Percentiles rank a stretch among this genome's conserved stretches.
Evolutionary conservation across 257 asterid species (phyloP).

Genomic region (Gynochthodes officinalis): DNA sequence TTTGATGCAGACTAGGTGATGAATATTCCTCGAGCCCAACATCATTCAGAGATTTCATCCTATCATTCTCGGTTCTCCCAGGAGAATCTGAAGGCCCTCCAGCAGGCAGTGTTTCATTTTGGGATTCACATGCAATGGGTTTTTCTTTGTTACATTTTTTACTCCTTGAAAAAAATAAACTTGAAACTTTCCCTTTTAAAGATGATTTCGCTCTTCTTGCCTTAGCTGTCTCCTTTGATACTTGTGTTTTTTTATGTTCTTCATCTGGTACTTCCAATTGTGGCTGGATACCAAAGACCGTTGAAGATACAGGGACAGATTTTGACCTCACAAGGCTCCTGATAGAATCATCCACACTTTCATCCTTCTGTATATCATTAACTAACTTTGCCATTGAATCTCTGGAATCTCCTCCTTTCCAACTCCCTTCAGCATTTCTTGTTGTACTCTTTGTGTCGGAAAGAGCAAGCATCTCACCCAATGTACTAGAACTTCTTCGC

Average conservation of each 20-base stretch:
- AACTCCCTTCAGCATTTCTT: slow-evolving; percentile 33
- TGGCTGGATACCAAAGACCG: slow-evolving; percentile 42
- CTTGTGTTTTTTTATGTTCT: slow-evolving; percentile 34
- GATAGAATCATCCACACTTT: slow-evolving; percentile 38
- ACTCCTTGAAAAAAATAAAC: slow-evolving; percentile 72
- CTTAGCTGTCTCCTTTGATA: slow-evolving; percentile 45
- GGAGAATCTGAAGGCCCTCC: slow-evolving; percentile 22
- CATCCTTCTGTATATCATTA: slow-evolving; percentile 32
- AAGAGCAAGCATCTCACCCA: slow-evolving; percentile 99
- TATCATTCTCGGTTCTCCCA: slow-evolving; percentile 23
- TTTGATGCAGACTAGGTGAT: slow-evolving; percentile 29
- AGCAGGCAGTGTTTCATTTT: slow-evolving; percentile 25
- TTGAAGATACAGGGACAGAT: slow-evolving; percentile 78
- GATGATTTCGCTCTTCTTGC: slow-evolving; percentile 55
- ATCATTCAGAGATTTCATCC: slow-evolving; percentile 25
- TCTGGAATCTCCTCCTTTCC: slow-evolving; percentile 39
- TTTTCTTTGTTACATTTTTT: slow-evolving; percentile 55
- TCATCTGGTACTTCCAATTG: slow-evolving; percentile 32
- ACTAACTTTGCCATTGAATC: slow-evolving; percentile 27
- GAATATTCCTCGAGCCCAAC: slow-evolving; percentile 19
- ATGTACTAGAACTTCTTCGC: slow-evolving; percentile 72
- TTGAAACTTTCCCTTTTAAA: slow-evolving; percentile 75
- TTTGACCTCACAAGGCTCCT: slow-evolving; percentile 73
- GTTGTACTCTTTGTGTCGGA: slow-evolving; percentile 63
- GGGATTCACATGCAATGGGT: slow-evolving; percentile 33